Evolutionary conservation across 371 early-diverging fungal species (phyloP).

Genomic region (Rhizopus sp.): DNA sequence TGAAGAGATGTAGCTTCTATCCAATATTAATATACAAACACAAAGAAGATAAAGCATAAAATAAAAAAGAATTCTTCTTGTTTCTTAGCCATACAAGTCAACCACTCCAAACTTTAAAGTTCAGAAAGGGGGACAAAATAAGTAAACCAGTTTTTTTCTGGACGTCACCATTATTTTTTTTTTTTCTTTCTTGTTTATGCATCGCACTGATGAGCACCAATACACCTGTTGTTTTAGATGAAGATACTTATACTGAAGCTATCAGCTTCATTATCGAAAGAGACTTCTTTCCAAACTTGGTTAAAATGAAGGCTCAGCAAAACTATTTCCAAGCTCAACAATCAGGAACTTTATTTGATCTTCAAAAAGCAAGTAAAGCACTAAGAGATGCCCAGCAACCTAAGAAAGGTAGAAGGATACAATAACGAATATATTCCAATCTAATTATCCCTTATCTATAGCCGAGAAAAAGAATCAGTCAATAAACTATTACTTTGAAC

Average conservation of each 20-base stretch:
- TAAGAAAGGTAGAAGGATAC: constrained; percentile 10
- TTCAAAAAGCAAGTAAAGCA: constrained; percentile 27
- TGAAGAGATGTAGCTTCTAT: too few relatives aligned
- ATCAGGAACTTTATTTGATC: constrained; percentile 26
- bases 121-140: too few relatives aligned
- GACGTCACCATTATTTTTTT: constrained; percentile 1
- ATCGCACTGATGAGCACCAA: constrained; percentile 7
- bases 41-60: too few relatives aligned
- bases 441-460: neutral
- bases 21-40: too few relatives aligned
- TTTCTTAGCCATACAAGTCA: too few relatives aligned
- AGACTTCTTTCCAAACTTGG: constrained; percentile 83
- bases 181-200: neutral
- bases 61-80: too few relatives aligned
- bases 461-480: constrained; percentile 1
- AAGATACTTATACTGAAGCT: constrained; percentile 79
- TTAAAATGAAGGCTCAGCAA: constrained; percentile 61
- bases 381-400: constrained; percentile 20
- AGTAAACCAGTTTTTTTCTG: too few relatives aligned
- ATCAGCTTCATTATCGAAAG: constrained; percentile 80
- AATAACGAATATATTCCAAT: neutral
- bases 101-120: too few relatives aligned
- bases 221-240: constrained; percentile 60
- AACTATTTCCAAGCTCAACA: constrained; percentile 46
- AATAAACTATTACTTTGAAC: constrained; percentile 37